A percentile compares a stretch with the other conserved stretches of the same genome.
phyloP scores from a whole-genome alignment of 176 grass and related monocot species.

The Melocanna baccifera region DNA sequence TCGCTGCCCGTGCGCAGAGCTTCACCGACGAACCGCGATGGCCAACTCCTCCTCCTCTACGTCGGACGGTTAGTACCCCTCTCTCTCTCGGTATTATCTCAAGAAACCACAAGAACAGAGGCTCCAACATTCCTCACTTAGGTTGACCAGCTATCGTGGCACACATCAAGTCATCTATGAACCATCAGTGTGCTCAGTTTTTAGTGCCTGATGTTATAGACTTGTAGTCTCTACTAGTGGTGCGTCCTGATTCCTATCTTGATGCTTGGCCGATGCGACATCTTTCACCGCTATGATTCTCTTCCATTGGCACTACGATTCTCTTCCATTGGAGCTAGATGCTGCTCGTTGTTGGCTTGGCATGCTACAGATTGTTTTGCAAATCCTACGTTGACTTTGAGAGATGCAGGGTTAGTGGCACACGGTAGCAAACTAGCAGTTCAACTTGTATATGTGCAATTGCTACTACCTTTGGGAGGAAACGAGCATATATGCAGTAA shows the following conservation, averaged over 20 bases:
- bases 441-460: neutral
- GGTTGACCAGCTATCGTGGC: neutral
- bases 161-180: neutral
- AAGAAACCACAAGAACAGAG: no score
- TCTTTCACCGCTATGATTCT: slow-evolving; percentile 4
- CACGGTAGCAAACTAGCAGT: neutral
- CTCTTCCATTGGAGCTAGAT: slow-evolving; percentile 27
- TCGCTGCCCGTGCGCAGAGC: no score
- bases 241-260: neutral
- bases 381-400: slow-evolving; percentile 27
- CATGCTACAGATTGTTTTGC: slow-evolving; percentile 3
- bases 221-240: neutral
- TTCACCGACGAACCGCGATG: no score
- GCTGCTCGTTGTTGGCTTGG: neutral
- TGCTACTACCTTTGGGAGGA: slow-evolving; percentile 8
- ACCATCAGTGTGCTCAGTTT: neutral
- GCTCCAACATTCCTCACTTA: no score
- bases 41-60: no score
- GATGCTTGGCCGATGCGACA: slow-evolving; percentile 4
- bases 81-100: no score
- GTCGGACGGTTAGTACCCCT: no score
- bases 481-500: slow-evolving; percentile 9
- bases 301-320: slow-evolving; percentile 25
- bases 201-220: neutral
- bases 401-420: slow-evolving; percentile 15